Conservation (phyloP, 129 eudicot species). For the Tagetes erecta region DNA sequence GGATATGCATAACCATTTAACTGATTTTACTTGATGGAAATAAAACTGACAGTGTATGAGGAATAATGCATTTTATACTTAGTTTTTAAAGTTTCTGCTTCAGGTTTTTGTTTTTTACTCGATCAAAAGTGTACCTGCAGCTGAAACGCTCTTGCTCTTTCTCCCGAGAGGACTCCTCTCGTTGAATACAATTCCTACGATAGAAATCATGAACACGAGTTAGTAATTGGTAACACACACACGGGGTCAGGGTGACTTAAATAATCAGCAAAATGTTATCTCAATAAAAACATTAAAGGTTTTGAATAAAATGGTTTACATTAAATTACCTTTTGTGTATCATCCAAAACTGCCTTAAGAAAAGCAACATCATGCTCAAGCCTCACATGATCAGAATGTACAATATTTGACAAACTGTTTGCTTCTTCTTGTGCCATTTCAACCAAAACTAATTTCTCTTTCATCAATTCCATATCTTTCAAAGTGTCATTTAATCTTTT, state of each 20-base stretch:
- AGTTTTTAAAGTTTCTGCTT: background rate
- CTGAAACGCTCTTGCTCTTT: conserved; percentile 91
- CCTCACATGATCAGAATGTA: conserved; percentile 88
- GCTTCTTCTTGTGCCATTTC: conserved; percentile 96
- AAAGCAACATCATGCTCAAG: conserved; percentile 98
- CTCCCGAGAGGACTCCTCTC: conserved; percentile 84
- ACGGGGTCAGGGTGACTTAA: background rate
- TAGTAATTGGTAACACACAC: background rate
- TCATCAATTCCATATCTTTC: conserved; percentile 75
- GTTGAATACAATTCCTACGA: conserved; percentile 82
- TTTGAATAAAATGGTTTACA: background rate
- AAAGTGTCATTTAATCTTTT: conserved; percentile 54
- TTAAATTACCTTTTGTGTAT: conserved; percentile 78
- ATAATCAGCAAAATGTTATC: background rate
- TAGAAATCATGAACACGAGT: background rate
- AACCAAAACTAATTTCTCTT: conserved; percentile 67
- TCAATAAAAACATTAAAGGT: background rate
- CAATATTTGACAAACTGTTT: conserved; percentile 80
- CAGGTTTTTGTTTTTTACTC: background rate
- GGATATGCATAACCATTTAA: background rate
- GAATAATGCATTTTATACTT: background rate
- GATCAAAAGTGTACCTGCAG: conserved; percentile 60
- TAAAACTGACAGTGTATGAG: background rate
- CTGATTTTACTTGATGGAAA: background rate
- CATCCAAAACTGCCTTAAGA: conserved; percentile 87